Base-by-base conservation (phyloP, 2,329 filamentous ascomycete genomes). In the Cryphonectria nitschkei region DNA sequence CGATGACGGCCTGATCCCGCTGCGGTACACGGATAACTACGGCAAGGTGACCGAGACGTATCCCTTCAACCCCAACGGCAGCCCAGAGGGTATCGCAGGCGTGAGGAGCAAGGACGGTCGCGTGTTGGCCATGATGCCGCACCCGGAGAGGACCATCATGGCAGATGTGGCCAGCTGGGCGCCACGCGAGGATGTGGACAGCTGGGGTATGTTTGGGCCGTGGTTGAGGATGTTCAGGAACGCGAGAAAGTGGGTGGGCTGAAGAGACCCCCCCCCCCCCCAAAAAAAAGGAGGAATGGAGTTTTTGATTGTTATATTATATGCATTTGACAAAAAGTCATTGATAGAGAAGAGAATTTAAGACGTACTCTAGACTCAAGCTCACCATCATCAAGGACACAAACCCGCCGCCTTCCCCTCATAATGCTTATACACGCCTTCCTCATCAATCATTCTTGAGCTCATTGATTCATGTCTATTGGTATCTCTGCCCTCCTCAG, bases 51-150 rank as follows among this genome's bases (percentile, higher is more conserved):
- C 96, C 0, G 92, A 94, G 81, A 85, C 84, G 75, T 99, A 98
- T 78, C 96, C 96, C 0, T 92, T 86, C 82, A 98, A 98, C 83
- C 93, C 86, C 67, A 97, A 97, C 82, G 94, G 94, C 67, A 94
- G 91, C 78, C 92, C 93, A 0, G 85, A 87, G 73, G 94, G 93
- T 78, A 92, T 97, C 74, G 93, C 94, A 0, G 94, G 91, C 78
- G 91, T 97, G 37, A 86, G 91, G 75, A 94, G 89, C 76, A 87
- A 84, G 60, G 91, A 97, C 78, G 94, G 94, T 16, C 87, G 93
- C 70, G 93, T 97, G 0, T 81, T 97, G 75, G 94, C 94, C 8
- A 88, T 97, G 83, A 97, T 98, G 94, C 95, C 95, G 73, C 94
- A 97, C 80, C 94, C 94, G 0, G 94, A 98, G 83, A 88, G 94